Conservation (phyloP, 768 basidiomycete genomes). For the Kwoniella shandongensis region DNA sequence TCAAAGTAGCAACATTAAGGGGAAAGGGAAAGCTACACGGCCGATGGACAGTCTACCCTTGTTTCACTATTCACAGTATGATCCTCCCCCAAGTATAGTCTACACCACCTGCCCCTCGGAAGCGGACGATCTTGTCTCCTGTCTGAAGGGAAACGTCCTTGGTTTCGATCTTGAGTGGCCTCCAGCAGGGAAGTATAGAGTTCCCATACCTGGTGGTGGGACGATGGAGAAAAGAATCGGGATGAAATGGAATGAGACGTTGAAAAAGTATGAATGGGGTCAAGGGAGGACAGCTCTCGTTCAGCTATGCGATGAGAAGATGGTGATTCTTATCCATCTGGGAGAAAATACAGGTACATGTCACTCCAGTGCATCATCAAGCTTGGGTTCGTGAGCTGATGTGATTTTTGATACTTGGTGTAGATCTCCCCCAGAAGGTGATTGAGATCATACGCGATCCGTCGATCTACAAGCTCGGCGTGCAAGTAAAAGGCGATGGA, state of each 20-base stretch:
- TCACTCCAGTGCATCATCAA: neutral
- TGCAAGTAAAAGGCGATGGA: constrained; percentile 45
- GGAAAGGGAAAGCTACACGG: neutral
- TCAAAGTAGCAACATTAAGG: neutral
- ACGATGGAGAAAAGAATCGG: constrained; percentile 8
- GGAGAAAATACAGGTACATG: constrained; percentile 37
- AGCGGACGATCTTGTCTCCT: constrained; percentile 41
- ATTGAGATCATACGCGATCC: constrained; percentile 31
- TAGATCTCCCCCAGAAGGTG: constrained; percentile 36
- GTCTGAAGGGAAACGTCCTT: constrained; percentile 35
- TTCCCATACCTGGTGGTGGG: constrained; percentile 6
- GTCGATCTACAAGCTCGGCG: constrained; percentile 38
- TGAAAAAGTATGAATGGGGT: constrained; percentile 21
- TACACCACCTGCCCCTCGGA: constrained; percentile 41
- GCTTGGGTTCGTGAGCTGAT: neutral
- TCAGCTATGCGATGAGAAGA: constrained; percentile 37
- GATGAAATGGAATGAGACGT: constrained; percentile 17
- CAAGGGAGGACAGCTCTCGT: constrained; percentile 38
- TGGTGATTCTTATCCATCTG: constrained; percentile 42
- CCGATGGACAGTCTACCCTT: constrained; percentile 9
- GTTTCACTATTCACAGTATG: constrained; percentile 23
- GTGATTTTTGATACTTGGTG: neutral
- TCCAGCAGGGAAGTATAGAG: constrained; percentile 15
- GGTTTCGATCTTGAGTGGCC: constrained; percentile 54
- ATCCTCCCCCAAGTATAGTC: constrained; percentile 26